Conservation (phyloP, 2,329 filamentous ascomycete species). For the Xylaria sp. region DNA sequence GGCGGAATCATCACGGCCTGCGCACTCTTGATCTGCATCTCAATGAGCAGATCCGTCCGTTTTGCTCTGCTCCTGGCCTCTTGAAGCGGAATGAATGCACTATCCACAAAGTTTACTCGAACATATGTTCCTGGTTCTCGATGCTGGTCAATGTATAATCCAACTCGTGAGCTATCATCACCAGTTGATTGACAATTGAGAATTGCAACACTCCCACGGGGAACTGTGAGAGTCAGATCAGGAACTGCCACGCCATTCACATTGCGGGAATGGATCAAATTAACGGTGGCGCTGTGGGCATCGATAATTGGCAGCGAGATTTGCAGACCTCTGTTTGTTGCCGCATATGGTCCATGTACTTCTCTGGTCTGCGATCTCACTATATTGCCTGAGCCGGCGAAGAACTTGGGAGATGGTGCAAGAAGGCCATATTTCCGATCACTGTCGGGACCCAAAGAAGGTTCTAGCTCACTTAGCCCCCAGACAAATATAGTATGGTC, state of each 20-base stretch:
- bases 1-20: background rate
- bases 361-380: background rate
- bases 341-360: background rate
- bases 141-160: background rate
- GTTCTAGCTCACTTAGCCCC: background rate
- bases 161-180: background rate
- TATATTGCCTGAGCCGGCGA: background rate
- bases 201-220: background rate
- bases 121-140: background rate
- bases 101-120: background rate
- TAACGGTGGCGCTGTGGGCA: background rate
- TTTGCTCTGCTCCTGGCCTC: background rate
- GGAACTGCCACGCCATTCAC: background rate
- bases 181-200: background rate
- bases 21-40: background rate
- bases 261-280: background rate
- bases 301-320: background rate
- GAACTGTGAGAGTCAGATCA: background rate
- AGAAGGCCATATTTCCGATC: background rate
- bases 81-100: background rate
- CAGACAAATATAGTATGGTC: background rate
- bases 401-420: background rate
- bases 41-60: background rate
- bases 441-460: background rate
- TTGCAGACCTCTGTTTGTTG: background rate